Conservation (phyloP, 371 early-diverging fungal species). For the Rhizopus sp. region DNA sequence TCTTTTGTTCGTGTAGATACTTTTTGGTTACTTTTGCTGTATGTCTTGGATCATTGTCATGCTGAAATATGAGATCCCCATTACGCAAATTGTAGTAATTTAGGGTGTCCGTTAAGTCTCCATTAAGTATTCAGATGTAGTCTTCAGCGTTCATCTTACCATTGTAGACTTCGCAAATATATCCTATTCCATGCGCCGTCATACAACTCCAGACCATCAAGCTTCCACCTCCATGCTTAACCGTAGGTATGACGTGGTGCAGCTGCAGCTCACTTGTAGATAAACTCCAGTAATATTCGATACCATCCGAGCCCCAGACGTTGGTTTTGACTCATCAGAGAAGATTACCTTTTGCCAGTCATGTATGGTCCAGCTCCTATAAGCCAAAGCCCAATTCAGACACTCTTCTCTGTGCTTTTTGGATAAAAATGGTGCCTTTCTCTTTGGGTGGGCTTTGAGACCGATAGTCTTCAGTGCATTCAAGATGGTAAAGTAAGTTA, state of each 20-base stretch:
- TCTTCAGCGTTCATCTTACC: not conserved
- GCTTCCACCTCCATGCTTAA: not conserved
- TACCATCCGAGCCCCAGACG: not conserved
- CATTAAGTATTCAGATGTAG: not conserved
- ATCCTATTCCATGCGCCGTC: not conserved
- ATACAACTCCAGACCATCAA: not conserved
- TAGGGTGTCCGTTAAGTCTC: not conserved
- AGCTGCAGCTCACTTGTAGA: not conserved
- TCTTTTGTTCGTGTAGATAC: not conserved
- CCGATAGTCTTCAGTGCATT: not conserved
- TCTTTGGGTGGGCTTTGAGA: not conserved
- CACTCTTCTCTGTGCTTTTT: not conserved
- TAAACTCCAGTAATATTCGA: not conserved
- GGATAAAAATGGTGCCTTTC: not conserved
- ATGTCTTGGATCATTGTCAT: not conserved
- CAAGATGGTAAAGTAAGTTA: not conserved
- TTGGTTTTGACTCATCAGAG: not conserved
- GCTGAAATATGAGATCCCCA: not conserved
- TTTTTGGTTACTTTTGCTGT: not conserved
- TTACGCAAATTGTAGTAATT: not conserved
- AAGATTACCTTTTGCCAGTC: not conserved
- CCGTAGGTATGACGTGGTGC: not conserved
- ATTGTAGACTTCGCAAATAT: not conserved
- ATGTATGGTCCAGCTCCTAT: not conserved
- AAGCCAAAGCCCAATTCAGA: not conserved